Evolutionary conservation across 352 stramenopile genomes (phyloP).

Genomic region (Blastocystis sp.): DNA sequence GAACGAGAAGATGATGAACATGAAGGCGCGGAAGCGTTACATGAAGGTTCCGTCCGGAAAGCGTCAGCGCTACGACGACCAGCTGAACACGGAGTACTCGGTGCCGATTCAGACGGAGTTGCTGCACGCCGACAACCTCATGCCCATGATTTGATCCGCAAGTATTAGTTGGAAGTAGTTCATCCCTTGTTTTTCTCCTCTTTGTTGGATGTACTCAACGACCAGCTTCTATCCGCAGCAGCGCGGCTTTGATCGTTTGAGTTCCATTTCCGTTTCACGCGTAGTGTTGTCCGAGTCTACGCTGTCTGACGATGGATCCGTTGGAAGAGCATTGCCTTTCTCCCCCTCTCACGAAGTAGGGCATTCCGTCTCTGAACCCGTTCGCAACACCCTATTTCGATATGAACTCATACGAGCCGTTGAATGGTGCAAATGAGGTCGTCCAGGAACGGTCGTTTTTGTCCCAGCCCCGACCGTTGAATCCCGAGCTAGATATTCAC

Average conservation of each 20-base stretch:
- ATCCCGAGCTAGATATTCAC: constrained; percentile 68
- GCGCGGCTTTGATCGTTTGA: background rate
- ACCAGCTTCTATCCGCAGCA: background rate
- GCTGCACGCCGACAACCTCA: constrained; percentile 3
- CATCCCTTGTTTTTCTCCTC: constrained; percentile 4
- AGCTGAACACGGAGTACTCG: background rate
- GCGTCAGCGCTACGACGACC: background rate
- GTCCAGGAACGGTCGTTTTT: background rate
- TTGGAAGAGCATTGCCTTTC: too few species aligned
- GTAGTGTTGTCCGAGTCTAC: background rate
- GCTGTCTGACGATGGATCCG: background rate
- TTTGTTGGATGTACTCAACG: background rate
- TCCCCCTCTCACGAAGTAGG: background rate
- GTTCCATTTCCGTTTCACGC: background rate
- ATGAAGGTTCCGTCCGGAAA: constrained; percentile 60
- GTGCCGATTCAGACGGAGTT: constrained; percentile 2
- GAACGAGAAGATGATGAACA: background rate
- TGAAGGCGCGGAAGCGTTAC: constrained; percentile 56
- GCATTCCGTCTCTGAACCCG: background rate
- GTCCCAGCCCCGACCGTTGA: constrained; percentile 37
- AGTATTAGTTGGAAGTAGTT: too few species aligned
- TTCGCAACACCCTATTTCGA: background rate
- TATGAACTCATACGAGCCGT: background rate
- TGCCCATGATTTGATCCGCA: constrained; percentile 26
- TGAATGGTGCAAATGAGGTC: background rate